Evolutionary conservation across 2,329 filamentous ascomycete species (phyloP).

Genomic region (Aspergillus fischeri): DNA sequence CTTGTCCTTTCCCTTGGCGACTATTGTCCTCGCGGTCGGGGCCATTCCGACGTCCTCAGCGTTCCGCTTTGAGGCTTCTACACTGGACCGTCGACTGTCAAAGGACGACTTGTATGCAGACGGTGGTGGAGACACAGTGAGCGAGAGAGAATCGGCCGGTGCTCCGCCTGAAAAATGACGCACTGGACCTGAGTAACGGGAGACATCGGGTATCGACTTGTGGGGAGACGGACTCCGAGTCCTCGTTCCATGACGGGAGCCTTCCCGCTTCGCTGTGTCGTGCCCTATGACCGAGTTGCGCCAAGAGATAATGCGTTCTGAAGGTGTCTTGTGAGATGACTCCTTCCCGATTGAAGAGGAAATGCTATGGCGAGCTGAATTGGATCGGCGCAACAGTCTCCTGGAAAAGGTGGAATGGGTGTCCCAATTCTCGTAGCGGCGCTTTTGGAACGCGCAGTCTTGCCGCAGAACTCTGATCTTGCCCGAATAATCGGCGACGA

Average conservation of each 20-base stretch:
- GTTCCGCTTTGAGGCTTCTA: conserved; percentile 10
- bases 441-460: conserved; percentile 81
- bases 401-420: conserved; percentile 71
- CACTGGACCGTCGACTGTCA: conserved; percentile 18
- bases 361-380: conserved; percentile 53
- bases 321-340: conserved; percentile 45
- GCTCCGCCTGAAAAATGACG: conserved; percentile 17
- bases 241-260: conserved; percentile 26
- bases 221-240: conserved; percentile 48
- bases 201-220: conserved; percentile 32
- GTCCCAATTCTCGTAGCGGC: conserved; percentile 73
- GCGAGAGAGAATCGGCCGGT: conserved; percentile 25
- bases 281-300: conserved; percentile 63
- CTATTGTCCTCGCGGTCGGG: conserved; percentile 19
- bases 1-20: conserved; percentile 21
- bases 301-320: conserved; percentile 86
- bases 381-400: conserved; percentile 54
- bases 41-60: conserved; percentile 6
- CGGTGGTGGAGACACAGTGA: conserved; percentile 24
- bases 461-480: conserved; percentile 93
- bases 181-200: conserved; percentile 21
- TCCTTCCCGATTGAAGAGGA: conserved; percentile 44
- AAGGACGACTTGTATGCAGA: conserved; percentile 22
- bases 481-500: conserved; percentile 84
- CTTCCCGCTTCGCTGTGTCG: conserved; percentile 48